Percentiles rank a stretch among this genome's conserved stretches.
Conservation (phyloP, 305 asterid genomes). For the Lippia alba region DNA sequence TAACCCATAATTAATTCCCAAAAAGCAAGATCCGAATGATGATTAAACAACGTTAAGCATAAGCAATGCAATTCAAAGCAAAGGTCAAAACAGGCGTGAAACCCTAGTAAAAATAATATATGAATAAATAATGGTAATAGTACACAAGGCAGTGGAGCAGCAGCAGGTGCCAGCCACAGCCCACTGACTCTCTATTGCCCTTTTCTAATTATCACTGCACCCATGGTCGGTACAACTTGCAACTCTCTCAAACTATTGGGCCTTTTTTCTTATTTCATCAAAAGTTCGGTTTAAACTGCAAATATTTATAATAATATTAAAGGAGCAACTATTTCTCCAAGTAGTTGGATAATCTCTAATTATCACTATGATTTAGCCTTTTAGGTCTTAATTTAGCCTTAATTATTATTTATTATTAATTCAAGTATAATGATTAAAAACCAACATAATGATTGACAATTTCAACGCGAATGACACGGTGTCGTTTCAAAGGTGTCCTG, state of each 20-base stretch:
- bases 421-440: constrained; percentile 11
- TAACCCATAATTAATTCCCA: no score
- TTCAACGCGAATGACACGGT: constrained; percentile 33
- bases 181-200: constrained; percentile 27
- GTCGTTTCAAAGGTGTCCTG: constrained; percentile 31
- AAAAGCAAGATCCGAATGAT: no score
- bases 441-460: constrained; percentile 37
- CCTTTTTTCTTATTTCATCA: no score
- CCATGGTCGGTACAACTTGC: not conserved
- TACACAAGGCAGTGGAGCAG: not conserved
- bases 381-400: constrained; percentile 5
- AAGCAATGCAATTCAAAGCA: not conserved
- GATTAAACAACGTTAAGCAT: not conserved
- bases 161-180: constrained; percentile 2
- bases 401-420: not conserved
- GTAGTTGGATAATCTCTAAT: no score
- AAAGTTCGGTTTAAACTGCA: no score
- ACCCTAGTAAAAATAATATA: no score
- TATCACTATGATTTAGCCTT: no score
- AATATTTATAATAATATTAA: no score
- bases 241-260: not conserved
- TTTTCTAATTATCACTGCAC: constrained; percentile 21
- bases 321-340: no score
- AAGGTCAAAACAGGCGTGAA: constrained; percentile 14
- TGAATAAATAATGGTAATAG: not conserved